Percentiles rank a stretch among this genome's conserved stretches.
phyloP scores from a whole-genome alignment of 2,329 filamentous ascomycete genomes.

The Catunica adiposa region DNA sequence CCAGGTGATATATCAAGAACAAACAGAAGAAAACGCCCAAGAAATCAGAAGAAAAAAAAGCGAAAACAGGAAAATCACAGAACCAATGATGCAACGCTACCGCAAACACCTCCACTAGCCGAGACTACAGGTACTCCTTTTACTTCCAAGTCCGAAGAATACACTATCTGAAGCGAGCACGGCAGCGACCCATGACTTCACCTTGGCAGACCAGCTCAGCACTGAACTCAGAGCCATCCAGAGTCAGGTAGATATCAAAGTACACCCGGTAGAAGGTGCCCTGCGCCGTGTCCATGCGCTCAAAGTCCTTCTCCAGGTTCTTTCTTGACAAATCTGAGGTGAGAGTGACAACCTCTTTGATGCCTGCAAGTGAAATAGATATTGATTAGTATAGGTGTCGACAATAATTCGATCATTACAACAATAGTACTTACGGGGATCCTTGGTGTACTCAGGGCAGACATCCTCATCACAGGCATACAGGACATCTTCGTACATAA shows the following conservation, averaged over 20 bases:
- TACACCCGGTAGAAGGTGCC: constrained; percentile 84
- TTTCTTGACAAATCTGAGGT: constrained; percentile 94
- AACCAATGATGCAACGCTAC: not conserved
- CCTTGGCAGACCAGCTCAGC: constrained; percentile 98
- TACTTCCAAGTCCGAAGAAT: not conserved
- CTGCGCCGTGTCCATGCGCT: constrained; percentile 97
- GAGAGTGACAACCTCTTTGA: constrained; percentile 96
- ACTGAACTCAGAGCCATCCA: constrained; percentile 95
- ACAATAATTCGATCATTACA: not conserved
- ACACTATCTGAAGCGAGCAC: constrained; percentile 61
- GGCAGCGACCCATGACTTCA: constrained; percentile 95
- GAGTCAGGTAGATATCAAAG: constrained; percentile 72
- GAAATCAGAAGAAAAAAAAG: constrained; percentile 2
- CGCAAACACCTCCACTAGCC: not conserved
- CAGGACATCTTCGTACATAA: constrained; percentile 98
- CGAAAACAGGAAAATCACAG: not conserved
- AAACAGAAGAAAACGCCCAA: constrained; percentile 7
- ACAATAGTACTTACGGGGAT: constrained; percentile 63
- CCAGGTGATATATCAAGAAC: not conserved
- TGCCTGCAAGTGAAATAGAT: constrained; percentile 39
- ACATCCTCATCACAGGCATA: constrained; percentile 97
- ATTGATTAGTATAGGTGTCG: not conserved
- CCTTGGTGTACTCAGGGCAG: constrained; percentile 96
- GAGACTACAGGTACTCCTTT: not conserved
- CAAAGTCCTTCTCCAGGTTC: constrained; percentile 98